Evolutionary conservation across 2,329 filamentous ascomycete genomes (phyloP), one percentile per base, ranked within the genome.

Genomic region (Diplodia mutila): DNA sequence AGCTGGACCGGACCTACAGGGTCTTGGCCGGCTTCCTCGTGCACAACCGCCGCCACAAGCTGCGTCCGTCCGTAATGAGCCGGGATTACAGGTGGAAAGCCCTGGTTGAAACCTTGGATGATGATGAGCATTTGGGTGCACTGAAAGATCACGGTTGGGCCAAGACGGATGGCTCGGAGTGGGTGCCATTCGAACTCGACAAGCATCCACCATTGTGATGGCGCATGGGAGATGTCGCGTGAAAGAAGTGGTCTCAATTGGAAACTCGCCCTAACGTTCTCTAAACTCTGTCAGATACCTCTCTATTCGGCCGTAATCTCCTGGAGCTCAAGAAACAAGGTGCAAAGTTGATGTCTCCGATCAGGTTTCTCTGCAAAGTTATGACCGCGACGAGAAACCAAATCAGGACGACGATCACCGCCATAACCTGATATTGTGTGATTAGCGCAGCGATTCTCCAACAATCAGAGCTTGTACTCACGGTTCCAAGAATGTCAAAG

Each of bases 401-500:
- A 1, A 88, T 76, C 6, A 86, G 49, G 6, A 85, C 81, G 0
- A 88, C 85, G 8, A 78, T 77, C 9, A 84, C 72, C 1, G 82
- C 82, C 49, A 88, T 80, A 23, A 87, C 83, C 74, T 67, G 25
- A 9, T 29, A 68, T 16, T 29, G 4, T 27, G 16, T n/a, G 42
- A n/a, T 67, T 32, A 65, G 48, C 42, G 53, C 11, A 21, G n/a
- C 18, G 3, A 14, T 16, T 14, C 11, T 34, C 9, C 16, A 21
- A 34, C 9, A n/a, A 75, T 75, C 18, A 70, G 81, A 77, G 23
- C 3, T 14, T 8, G 14, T 11, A 64, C 66, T 34, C 55, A 67
- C 66, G 29, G 85, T 88, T 12, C 86, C 85, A 1, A 89, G 71
- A 0, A 89, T 80, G 37, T 79, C 78, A 71, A 89, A 89, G 72